Evolutionary conservation across 108 stramenopile species (phyloP), one percentile per base, ranked within the genome.

Genomic region (Hondaea fermentalgiana): DNA sequence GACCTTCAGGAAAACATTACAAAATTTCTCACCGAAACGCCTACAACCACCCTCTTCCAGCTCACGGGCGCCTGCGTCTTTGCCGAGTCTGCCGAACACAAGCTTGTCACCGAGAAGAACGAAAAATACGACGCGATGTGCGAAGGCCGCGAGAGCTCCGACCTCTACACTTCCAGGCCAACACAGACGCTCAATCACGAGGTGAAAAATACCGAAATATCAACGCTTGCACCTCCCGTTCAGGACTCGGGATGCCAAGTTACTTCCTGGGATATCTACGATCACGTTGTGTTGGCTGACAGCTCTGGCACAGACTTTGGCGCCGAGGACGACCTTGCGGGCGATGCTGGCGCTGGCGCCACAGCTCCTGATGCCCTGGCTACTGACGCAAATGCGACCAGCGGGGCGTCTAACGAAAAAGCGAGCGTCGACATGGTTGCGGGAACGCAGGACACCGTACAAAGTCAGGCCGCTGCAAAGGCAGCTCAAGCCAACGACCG

Each of bases 131-230:
- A 53, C 45, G 49, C 19, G 0, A 47, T 83, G 45, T 83, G 76
- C 51, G 51, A 83, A 35, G 45, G 19, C 10, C 76, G 76, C 23
- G 76, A 83, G 49, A 53, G 76, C 23, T 60, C 35, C 53, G 92
- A 92, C 90, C 87, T 88, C 25, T 91, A 87, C 49, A 72, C 49
- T 0, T 88, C 89, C n/a, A 89, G 91, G 12, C 92, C 91, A 58
- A 59, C 91, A 17, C 92, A 93, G 51, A 93, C 91, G 4, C 60
- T 93, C 35, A 92, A 91, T 53, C 89, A 8, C 23, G 88, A 69
- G 4, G 60, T 58, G 42, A 91, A 91, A 57, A 29, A 72, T 29
- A 72, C 55, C 29, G 72, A 44, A 5, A 64, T 88, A 5, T 43
- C 69, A 44, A 19, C 57, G 12, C 19, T 29, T 12, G 72, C 90